A percentile compares a stretch with the other conserved stretches of the same genome.
Conservation (phyloP, 352 stramenopile species). For the Globisporangium camurandrum region DNA sequence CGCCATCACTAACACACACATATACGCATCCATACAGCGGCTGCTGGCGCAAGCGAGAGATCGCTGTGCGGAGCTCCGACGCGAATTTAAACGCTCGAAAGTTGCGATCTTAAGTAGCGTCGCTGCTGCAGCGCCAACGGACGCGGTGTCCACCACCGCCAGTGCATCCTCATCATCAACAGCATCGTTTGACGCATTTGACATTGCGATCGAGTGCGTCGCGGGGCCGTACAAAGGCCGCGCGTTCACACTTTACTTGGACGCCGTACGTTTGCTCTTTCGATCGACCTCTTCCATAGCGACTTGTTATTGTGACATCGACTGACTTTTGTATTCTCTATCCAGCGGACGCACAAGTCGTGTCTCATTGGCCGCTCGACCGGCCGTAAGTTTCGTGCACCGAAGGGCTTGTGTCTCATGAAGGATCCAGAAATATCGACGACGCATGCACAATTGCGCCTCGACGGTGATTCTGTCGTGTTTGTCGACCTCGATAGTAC, state of each 20-base stretch:
- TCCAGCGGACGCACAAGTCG: conserved; percentile 31
- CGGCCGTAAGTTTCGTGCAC: conserved; percentile 66
- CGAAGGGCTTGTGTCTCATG: conserved; percentile 62
- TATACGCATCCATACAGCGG: conserved; percentile 22
- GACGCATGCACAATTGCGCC: conserved; percentile 61
- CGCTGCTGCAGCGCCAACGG: conserved; percentile 58
- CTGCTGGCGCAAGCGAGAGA: conserved; percentile 48
- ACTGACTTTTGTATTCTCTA: conserved; percentile 1
- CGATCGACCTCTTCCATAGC: neutral
- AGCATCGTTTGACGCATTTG: conserved; percentile 31
- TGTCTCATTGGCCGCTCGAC: conserved; percentile 75
- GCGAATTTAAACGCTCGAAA: conserved; percentile 46
- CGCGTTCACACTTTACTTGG: conserved; percentile 50
- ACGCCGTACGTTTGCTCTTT: conserved; percentile 25
- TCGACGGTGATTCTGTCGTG: conserved; percentile 54
- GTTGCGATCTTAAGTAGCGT: conserved; percentile 43
- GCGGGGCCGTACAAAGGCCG: conserved; percentile 51
- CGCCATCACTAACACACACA: neutral
- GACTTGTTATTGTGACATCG: neutral
- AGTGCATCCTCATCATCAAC: conserved; percentile 5
- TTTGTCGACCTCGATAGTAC: conserved; percentile 79
- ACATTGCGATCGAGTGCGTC: conserved; percentile 44
- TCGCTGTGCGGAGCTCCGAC: conserved; percentile 34
- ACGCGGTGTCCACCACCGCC: conserved; percentile 26
- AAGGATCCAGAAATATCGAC: conserved; percentile 81